phyloP scores from a whole-genome alignment of 1,284 basidiomycete genomes.

The Cystobasidium pallidum region DNA sequence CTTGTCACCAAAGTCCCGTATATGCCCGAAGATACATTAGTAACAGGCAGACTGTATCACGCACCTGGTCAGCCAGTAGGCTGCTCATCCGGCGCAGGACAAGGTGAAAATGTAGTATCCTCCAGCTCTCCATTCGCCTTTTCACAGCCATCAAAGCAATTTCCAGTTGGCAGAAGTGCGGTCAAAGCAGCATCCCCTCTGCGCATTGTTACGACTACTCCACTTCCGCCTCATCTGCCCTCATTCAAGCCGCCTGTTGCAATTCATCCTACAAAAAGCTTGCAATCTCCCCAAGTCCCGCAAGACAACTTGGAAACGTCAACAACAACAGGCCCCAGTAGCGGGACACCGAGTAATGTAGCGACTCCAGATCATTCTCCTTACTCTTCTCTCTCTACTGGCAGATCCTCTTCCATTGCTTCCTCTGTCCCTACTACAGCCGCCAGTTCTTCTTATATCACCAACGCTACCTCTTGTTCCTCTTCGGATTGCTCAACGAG shows the following conservation, averaged over 20 bases:
- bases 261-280: not conserved
- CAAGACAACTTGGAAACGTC: not conserved
- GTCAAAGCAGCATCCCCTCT: not conserved
- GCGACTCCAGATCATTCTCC: slow-evolving; percentile 15
- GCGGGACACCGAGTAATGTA: not conserved
- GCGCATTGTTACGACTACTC: not conserved
- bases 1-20: not conserved
- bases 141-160: not conserved
- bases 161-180: not conserved
- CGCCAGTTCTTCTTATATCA: not conserved
- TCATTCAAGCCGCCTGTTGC: not conserved
- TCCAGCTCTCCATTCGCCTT: not conserved
- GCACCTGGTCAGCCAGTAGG: not conserved
- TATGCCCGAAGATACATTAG: not conserved
- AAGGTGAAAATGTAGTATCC: not conserved
- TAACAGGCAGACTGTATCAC: not conserved
- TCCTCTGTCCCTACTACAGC: slow-evolving; percentile 20
- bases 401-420: not conserved
- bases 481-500: not conserved
- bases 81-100: not conserved
- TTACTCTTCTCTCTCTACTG: slow-evolving; percentile 7
- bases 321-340: not conserved
- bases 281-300: not conserved
- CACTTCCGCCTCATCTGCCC: not conserved
- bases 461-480: slow-evolving; percentile 1